A percentile compares a stretch with the other conserved stretches of the same genome.
Evolutionary conservation across 768 basidiomycete genomes (phyloP).

Genomic region (Cystobasidium tubakii): DNA sequence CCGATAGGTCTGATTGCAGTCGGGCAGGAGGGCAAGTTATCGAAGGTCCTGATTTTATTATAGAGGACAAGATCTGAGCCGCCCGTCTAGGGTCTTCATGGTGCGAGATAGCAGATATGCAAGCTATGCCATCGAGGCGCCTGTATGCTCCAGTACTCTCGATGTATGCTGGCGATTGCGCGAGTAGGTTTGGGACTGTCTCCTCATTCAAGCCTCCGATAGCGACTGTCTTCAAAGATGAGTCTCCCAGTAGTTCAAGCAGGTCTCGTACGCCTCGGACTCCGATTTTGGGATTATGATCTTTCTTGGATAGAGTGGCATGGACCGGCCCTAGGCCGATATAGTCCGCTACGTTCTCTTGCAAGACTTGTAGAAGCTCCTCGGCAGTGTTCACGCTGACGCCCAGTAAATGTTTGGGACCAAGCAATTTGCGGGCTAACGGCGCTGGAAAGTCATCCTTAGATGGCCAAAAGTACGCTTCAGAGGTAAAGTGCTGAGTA

Average conservation of each 20-base stretch:
- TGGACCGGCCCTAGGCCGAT: conserved; percentile 82
- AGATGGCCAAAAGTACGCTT: background rate
- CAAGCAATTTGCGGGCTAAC: conserved; percentile 64
- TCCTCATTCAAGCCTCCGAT: conserved; percentile 83
- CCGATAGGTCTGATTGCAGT: background rate
- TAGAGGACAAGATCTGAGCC: conserved; percentile 35
- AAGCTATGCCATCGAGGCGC: conserved; percentile 71
- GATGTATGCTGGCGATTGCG: conserved; percentile 55
- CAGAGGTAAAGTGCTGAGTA: background rate
- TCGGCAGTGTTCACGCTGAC: conserved; percentile 66
- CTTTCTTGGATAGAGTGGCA: conserved; percentile 70
- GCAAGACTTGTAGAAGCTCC: conserved; percentile 61
- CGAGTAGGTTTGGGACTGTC: conserved; percentile 69
- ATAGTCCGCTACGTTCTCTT: conserved; percentile 67
- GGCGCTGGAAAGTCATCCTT: conserved; percentile 53
- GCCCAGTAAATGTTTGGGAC: conserved; percentile 66
- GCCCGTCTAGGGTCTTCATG: conserved; percentile 51
- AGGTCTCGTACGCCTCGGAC: conserved; percentile 66
- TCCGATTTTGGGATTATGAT: conserved; percentile 62
- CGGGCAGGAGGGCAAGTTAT: background rate
- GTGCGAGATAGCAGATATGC: conserved; percentile 78
- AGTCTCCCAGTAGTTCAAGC: conserved; percentile 62
- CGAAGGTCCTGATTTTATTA: background rate
- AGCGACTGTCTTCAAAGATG: conserved; percentile 65
- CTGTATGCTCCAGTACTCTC: conserved; percentile 46